Evolutionary conservation across 352 stramenopile genomes (phyloP).

Genomic region (Aphanomyces astaci): DNA sequence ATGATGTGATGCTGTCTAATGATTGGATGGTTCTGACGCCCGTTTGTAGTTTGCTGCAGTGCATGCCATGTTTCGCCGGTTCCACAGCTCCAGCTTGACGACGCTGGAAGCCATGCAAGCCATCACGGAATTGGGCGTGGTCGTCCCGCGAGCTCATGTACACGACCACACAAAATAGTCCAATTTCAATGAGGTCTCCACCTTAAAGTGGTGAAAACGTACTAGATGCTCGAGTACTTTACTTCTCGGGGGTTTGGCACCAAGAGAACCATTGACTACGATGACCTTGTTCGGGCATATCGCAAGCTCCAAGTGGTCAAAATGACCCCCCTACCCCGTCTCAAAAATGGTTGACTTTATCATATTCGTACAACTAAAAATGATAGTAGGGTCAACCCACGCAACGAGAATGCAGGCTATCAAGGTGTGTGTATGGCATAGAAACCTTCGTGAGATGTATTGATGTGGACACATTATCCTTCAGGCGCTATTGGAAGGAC

Average conservation of each 20-base stretch:
- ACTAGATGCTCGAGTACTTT: conserved; percentile 46
- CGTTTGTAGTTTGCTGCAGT: conserved; percentile 23
- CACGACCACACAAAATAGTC: background rate
- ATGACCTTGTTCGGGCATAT: conserved; percentile 22
- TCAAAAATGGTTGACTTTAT: background rate
- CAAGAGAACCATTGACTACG: conserved; percentile 31
- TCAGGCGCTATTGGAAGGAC: conserved; percentile 24
- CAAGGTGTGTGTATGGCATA: no score
- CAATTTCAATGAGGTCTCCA: background rate
- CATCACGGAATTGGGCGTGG: conserved; percentile 51
- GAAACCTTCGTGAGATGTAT: no score
- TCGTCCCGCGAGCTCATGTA: conserved; percentile 41
- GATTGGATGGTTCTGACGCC: conserved; percentile 27
- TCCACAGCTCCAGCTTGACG: background rate
- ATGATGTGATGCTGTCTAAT: background rate
- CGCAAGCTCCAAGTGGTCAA: background rate
- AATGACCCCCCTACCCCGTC: background rate
- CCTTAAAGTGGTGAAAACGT: no score
- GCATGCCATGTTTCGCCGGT: conserved; percentile 16
- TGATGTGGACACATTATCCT: background rate
- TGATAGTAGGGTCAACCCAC: conserved; percentile 12
- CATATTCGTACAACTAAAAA: no score
- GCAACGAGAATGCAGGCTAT: conserved; percentile 18
- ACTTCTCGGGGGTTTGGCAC: conserved; percentile 39
- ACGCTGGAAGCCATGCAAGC: conserved; percentile 48